Evolutionary conservation across 805 yeast genomes (phyloP), one percentile per base, ranked within the genome.

Genomic region (Cyberlindnera euphorbiiphila): DNA sequence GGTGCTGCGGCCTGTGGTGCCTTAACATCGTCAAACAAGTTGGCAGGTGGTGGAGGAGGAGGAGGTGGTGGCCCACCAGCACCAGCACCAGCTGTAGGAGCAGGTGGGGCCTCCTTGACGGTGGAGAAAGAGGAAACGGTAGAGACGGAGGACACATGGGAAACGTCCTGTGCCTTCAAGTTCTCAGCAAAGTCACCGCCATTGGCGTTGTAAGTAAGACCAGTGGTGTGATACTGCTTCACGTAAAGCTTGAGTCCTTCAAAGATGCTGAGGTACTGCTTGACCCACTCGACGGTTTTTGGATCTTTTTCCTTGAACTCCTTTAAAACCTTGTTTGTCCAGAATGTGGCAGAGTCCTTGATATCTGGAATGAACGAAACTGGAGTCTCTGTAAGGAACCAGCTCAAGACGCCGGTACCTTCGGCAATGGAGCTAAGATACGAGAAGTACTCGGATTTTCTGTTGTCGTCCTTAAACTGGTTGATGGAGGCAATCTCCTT

Each of bases 21-120:
- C 34, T 37, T 53, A 2, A 54, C 57, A 41, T 74, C 78, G 28
- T 47, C 57, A 54, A 78, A 85, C 25, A 83, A 67, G 39, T 79
- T 65, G 9, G 94, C 79, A 19, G 95, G 91, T 9, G 96, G 95
- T 4, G 95, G 95, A 2, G 95, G 95, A 3, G 97, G 97, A 13
- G 95, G 94, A 6, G 89, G 85, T 3, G 76, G 35, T 16, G 79
- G 81, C 28, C 82, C 73, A 36, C 78, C 67, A 9, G 91, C 78
- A 16, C 94, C 84, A n/a, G 95, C 93, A 3, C 95, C 86, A 6
- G 95, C 89, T 5, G 95, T 89, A 2, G 96, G 94, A 12, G 89
- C 87, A 11, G 87, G 83, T 3, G 75, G 53, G 7, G 91, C 78
- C 13, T 94, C 84, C 13, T 95, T 91, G 3, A 95, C 86, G 6